Percentiles rank a stretch among this genome's conserved stretches.
Conservation (phyloP, 2,329 filamentous ascomycete genomes). For the Penicillium brasilianum region DNA sequence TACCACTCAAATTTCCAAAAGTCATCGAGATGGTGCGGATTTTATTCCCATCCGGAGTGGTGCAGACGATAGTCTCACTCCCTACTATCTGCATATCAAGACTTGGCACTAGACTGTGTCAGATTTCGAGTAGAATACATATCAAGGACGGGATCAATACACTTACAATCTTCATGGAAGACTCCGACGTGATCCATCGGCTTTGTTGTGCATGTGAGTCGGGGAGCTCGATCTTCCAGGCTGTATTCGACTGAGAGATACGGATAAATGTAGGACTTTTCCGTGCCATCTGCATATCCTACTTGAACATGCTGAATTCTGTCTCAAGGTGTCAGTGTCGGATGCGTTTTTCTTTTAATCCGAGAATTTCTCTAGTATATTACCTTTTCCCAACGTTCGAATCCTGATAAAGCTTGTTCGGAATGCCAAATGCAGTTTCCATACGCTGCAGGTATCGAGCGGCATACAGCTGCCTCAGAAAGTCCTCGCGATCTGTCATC, state of each 20-base stretch:
- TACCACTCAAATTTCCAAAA: constrained; percentile 1
- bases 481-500: neutral
- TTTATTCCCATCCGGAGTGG: neutral
- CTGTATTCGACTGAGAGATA: constrained; percentile 1
- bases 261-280: constrained; percentile 7
- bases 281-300: constrained; percentile 5
- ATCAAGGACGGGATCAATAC: neutral
- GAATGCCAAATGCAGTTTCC: neutral
- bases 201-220: constrained; percentile 1
- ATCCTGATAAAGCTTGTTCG: neutral
- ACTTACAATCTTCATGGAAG: constrained; percentile 4
- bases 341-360: neutral
- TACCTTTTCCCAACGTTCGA: neutral
- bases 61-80: constrained; percentile 4
- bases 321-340: neutral
- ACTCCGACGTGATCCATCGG: neutral
- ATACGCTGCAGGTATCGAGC: constrained; percentile 6
- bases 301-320: constrained; percentile 6
- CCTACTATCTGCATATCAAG: constrained; percentile 1
- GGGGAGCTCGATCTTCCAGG: neutral
- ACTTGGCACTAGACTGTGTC: neutral
- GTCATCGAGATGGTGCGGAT: constrained; percentile 4
- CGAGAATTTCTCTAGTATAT: neutral
- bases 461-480: constrained; percentile 2
- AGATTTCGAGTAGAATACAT: neutral